A percentile compares a stretch with the other conserved stretches of the same genome.
Evolutionary conservation across 139 green algal genomes (phyloP).

Genomic region (Auxenochlorella pyrenoidosa): DNA sequence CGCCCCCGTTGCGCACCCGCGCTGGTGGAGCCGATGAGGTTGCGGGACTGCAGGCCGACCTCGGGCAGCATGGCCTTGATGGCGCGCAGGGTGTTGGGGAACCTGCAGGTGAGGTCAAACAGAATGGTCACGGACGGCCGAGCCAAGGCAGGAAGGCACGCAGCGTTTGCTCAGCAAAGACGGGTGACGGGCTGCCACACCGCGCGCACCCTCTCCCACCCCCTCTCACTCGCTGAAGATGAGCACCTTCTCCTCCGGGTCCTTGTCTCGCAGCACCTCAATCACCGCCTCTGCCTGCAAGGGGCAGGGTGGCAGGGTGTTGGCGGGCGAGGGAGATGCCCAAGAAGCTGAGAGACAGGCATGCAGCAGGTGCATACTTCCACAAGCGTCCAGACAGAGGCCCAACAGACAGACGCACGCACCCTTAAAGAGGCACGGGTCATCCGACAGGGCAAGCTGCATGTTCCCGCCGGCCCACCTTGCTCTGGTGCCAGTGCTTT

Average conservation of each 20-base stretch:
- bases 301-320: not conserved
- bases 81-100: conserved; percentile 4
- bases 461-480: not conserved
- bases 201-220: too few species aligned
- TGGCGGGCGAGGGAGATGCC: not conserved
- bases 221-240: not conserved
- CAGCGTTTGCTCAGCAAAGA: too few species aligned
- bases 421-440: too few species aligned
- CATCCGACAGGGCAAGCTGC: too few species aligned
- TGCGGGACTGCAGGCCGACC: conserved; percentile 15
- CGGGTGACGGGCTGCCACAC: too few species aligned
- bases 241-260: conserved; percentile 36
- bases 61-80: conserved; percentile 24
- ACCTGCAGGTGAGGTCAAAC: conserved; percentile 12
- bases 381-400: too few species aligned
- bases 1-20: not conserved
- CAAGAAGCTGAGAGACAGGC: not conserved
- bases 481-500: conserved; percentile 11
- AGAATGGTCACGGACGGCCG: too few species aligned
- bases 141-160: too few species aligned
- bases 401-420: too few species aligned
- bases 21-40: conserved; percentile 16
- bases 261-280: conserved; percentile 2
- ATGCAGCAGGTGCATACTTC: too few species aligned
- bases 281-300: conserved; percentile 32